phyloP scores from a whole-genome alignment of 768 basidiomycete species.

The Boletus huronensis region DNA sequence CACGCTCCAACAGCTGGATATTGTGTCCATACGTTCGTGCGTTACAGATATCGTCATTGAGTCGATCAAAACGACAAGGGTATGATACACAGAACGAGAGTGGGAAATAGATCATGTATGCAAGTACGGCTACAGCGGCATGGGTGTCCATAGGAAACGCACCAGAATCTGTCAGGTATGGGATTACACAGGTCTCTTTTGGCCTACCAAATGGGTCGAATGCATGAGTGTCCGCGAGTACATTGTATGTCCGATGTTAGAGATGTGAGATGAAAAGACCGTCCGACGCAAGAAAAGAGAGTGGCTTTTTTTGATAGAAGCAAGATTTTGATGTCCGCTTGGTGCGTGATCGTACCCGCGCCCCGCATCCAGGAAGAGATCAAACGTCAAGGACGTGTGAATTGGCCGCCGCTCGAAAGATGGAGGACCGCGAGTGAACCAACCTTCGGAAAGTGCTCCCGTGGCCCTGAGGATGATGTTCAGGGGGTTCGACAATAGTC shows the following conservation, averaged over 20 bases:
- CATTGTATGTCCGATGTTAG: constrained; percentile 20
- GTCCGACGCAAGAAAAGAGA: constrained; percentile 19
- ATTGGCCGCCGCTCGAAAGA: constrained; percentile 35
- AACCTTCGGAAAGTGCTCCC: constrained; percentile 39
- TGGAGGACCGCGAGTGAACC: constrained; percentile 43
- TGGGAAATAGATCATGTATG: constrained; percentile 22
- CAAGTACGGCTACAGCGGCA: constrained; percentile 25
- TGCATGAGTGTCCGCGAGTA: constrained; percentile 23
- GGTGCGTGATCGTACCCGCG: constrained; percentile 10
- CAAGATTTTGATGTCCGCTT: constrained; percentile 22
- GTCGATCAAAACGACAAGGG: constrained; percentile 24
- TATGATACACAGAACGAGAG: constrained; percentile 35
- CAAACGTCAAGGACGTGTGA: constrained; percentile 28
- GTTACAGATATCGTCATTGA: constrained; percentile 13
- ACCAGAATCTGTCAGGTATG: constrained; percentile 9
- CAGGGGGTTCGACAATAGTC: constrained; percentile 27
- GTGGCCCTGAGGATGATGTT: constrained; percentile 24
- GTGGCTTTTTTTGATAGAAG: constrained; percentile 21
- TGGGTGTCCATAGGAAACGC: constrained; percentile 25
- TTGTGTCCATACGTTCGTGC: constrained; percentile 5
- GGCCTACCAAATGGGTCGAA: constrained; percentile 1
- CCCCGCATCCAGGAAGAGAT: constrained; percentile 7
- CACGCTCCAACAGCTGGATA: not conserved
- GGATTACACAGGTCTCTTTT: constrained; percentile 5
- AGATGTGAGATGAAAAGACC: constrained; percentile 25